These are phyloP conservation scores for Mangifera indica DNA, from an alignment of 345 rosid genomes.

Conservation along the genomic window DNA sequence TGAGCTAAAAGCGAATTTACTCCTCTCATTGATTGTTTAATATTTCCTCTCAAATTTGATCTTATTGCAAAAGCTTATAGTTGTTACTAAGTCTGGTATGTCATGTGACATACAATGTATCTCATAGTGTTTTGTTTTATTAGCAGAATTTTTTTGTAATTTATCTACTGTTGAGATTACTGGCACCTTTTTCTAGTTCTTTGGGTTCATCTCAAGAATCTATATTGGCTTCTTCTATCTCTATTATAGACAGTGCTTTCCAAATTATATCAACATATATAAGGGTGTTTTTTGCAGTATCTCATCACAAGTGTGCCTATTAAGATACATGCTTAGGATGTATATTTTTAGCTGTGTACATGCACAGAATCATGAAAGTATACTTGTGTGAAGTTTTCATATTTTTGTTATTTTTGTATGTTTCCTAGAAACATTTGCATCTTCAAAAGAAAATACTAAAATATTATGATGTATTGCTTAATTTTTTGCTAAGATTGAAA, in stretches of 20 bases:
- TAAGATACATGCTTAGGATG: background rate
- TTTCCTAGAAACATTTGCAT: background rate
- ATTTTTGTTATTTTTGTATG: background rate
- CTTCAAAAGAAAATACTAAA: background rate
- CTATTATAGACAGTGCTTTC: background rate
- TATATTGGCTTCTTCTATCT: background rate
- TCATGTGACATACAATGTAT: background rate
- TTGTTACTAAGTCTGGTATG: background rate
- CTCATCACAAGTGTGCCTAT: background rate
- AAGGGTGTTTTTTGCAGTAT: background rate
- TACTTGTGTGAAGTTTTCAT: background rate
- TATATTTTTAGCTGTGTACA: background rate
- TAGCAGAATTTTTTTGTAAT: background rate
- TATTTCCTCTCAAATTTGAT: background rate
- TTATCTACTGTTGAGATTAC: background rate
- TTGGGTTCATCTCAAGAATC: background rate
- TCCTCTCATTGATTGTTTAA: background rate
- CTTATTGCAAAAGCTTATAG: background rate
- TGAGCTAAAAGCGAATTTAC: background rate
- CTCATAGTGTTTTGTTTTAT: background rate
- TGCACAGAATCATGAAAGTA: background rate
- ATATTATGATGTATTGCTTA: background rate
- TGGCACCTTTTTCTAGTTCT: background rate
- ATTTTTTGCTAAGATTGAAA: background rate
- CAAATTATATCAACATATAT: background rate